Evolutionary conservation across 2,329 filamentous ascomycete species (phyloP).

Genomic region (Fusarium secorum): DNA sequence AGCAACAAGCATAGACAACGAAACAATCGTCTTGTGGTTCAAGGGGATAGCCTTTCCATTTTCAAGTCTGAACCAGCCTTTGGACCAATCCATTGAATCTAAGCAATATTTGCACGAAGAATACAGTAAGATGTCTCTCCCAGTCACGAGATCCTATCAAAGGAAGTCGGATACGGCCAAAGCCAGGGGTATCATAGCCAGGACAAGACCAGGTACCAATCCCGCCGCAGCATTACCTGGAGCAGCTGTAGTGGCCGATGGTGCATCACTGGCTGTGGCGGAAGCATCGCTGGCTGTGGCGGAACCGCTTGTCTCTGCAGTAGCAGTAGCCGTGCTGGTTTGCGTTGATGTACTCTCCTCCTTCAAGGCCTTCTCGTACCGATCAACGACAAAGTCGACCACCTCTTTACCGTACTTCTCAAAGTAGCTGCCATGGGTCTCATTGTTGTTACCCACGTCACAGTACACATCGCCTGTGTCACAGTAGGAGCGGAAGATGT

Average conservation of each 20-base stretch:
- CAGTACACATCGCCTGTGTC: slow-evolving; percentile 54
- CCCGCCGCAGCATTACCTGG: slow-evolving; percentile 20
- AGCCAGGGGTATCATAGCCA: slow-evolving; percentile 9
- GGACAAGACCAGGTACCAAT: slow-evolving; percentile 7
- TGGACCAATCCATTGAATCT: background rate
- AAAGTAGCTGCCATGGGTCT: slow-evolving; percentile 50
- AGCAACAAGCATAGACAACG: background rate
- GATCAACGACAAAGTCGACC: slow-evolving; percentile 48
- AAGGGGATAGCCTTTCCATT: background rate
- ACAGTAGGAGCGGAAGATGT: slow-evolving; percentile 52
- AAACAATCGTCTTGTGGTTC: fast-evolving
- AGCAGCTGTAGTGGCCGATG: slow-evolving; percentile 1
- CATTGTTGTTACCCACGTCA: slow-evolving; percentile 43
- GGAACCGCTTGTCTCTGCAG: slow-evolving; percentile 7
- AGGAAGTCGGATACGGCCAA: slow-evolving; percentile 3
- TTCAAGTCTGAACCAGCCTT: too few relatives aligned
- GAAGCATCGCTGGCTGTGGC: background rate
- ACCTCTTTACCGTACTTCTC: slow-evolving; percentile 46
- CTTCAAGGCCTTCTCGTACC: slow-evolving; percentile 39
- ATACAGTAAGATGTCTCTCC: background rate
- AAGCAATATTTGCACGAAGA: background rate
- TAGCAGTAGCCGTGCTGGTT: slow-evolving; percentile 1
- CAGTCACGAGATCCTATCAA: background rate
- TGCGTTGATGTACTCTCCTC: slow-evolving; percentile 3
- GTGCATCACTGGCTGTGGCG: background rate